A percentile compares a stretch with the other conserved stretches of the same genome.
Conservation (phyloP, 176 grass and related monocot genomes). For the Oryza coarctata region DNA sequence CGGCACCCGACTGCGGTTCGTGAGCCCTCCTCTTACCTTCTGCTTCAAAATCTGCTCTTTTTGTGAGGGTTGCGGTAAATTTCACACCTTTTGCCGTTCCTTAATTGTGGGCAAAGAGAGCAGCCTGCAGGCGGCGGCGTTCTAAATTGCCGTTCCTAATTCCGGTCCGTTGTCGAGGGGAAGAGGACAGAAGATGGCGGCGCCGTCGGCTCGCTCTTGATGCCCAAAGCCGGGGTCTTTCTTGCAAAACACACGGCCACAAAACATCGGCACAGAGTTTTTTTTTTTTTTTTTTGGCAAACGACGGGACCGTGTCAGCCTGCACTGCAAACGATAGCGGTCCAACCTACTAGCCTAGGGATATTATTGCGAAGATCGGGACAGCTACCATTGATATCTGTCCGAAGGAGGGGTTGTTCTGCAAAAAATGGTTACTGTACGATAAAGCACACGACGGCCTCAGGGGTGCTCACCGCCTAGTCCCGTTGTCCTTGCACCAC, state of each 20-base stretch:
- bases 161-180: background rate
- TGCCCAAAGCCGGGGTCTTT: too few relatives aligned
- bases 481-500: background rate
- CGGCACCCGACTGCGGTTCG: constrained; percentile 52
- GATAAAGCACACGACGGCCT: background rate
- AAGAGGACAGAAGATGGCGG: too few relatives aligned
- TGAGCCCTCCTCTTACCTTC: background rate
- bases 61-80: background rate
- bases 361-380: background rate
- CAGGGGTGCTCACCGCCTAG: too few relatives aligned
- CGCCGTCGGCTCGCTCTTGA: too few relatives aligned
- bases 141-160: background rate
- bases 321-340: too few relatives aligned
- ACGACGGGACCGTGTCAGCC: too few relatives aligned
- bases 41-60: background rate
- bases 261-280: background rate
- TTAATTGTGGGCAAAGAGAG: background rate
- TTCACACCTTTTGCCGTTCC: background rate
- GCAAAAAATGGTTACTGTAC: background rate
- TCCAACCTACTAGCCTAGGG: background rate
- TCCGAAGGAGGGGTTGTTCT: background rate
- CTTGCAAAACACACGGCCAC: too few relatives aligned
- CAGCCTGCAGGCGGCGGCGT: too few relatives aligned
- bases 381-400: background rate
- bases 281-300: background rate